A percentile compares a stretch with the other conserved stretches of the same genome.
These are phyloP conservation scores for Zasmidium cellare DNA, from an alignment of 2,329 filamentous ascomycete genomes.

Conservation along the genomic window DNA sequence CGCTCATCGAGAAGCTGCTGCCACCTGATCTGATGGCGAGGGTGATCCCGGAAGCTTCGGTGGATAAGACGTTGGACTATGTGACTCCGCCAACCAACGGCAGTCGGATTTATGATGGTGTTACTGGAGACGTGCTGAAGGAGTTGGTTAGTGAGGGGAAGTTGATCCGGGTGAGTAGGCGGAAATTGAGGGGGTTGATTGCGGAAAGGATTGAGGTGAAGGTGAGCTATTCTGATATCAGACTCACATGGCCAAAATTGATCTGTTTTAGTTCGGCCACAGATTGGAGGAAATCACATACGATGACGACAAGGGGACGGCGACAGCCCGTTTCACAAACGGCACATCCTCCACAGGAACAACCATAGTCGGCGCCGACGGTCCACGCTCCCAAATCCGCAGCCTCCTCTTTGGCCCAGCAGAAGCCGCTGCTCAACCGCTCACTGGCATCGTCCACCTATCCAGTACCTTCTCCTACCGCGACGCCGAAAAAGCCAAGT, in stretches of 20 bases:
- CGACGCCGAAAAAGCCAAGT: slow-evolving; percentile 14
- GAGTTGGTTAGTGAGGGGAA: slow-evolving; percentile 13
- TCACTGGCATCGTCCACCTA: slow-evolving; percentile 12
- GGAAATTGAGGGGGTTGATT: slow-evolving; percentile 16
- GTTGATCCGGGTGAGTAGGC: slow-evolving; percentile 15
- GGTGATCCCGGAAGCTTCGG: slow-evolving; percentile 13
- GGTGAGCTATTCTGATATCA: slow-evolving; percentile 10
- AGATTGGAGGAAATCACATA: slow-evolving; percentile 4
- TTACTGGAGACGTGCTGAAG: slow-evolving; percentile 18
- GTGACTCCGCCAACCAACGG: slow-evolving; percentile 8
- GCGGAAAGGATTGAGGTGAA: slow-evolving; percentile 16
- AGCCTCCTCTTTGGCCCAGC: slow-evolving; percentile 4
- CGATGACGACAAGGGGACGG: slow-evolving; percentile 11
- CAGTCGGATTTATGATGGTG: slow-evolving; percentile 20
- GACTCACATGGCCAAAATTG: too few relatives aligned
- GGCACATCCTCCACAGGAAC: slow-evolving; percentile 12
- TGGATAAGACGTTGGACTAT: slow-evolving; percentile 20
- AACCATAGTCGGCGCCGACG: slow-evolving; percentile 20
- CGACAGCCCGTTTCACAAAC: slow-evolving; percentile 18
- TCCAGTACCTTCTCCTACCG: slow-evolving; percentile 18
- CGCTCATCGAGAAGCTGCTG: slow-evolving; percentile 12
- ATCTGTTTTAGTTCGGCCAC: slow-evolving; percentile 9
- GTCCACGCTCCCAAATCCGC: slow-evolving; percentile 20
- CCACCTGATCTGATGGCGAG: slow-evolving; percentile 12
- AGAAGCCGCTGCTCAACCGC: not conserved